Evolutionary conservation across 2,329 filamentous ascomycete species (phyloP), one percentile per base, ranked within the genome.

Genomic region (Colletotrichum costaricense): DNA sequence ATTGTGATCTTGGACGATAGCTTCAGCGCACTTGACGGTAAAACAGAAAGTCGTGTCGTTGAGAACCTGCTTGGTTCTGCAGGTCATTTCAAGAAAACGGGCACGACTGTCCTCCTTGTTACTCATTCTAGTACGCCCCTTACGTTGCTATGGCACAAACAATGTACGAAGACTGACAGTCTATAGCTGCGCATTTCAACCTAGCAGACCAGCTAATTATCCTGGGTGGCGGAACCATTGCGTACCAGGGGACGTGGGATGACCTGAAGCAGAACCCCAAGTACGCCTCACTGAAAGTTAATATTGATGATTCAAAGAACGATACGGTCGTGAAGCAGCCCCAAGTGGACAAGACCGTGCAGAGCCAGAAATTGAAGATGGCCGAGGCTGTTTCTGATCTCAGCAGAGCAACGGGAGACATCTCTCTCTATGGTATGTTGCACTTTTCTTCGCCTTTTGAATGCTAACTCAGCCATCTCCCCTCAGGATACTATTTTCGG

Each of bases 11-110:
- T 76, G 0, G 75, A 76, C 16, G 74, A 76, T 14, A 60, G 35
- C 12, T 69, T 75, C 16, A 74, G 71, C n/a, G 72, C 74, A 9
- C 33, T 76, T 0, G 74, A 75, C n/a, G 60, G 42, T 1, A 52
- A 63, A 9, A 78, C 77, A 0, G 73, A 75, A 7, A 56, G 54
- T 16, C 71, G 24, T 0, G 65, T 78, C 30, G 59, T 76, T 2
- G 14, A 46, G 2, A 75, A 74, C 11, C 46, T 78, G 5, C 67
- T 78, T 6, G 76, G 77, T 9, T 42, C 66, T 0, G 33, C 62
- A 14, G 78, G 77, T 2, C 22, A 77, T 3, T 65, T 77, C 38
- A 76, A 35, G n/a, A 76, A 75, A 52, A 67, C 62, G 1, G 68
- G 69, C 3, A 64, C 75, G 14, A 78, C 78, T 35, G 66, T 65